Base-by-base conservation (phyloP, 495 filamentous ascomycete species). In the Neurospora pannonica region DNA sequence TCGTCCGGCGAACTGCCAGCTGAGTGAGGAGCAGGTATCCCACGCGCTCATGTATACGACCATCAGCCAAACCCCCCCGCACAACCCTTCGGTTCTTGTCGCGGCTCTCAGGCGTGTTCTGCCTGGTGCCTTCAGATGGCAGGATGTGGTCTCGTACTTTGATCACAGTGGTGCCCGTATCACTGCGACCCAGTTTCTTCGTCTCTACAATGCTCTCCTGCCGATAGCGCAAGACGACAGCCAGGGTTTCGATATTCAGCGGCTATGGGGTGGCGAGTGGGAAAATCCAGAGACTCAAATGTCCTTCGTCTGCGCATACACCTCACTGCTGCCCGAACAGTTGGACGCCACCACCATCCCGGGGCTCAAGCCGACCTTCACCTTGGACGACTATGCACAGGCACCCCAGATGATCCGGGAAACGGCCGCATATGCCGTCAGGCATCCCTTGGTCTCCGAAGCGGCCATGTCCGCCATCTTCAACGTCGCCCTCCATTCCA, bases 241-340 rank as follows among this genome's bases (percentile, higher is more conserved):
- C 28, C 73, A 80, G 3, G 74, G 74, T 24, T 82, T 89, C 78
- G 90, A 97, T 81, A 89, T 97, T 67, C 92, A 97, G 81, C 88
- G 86, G 43, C 87, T 99, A 34, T 98, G 95, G 96, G 94, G 94
- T 74, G 95, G 94, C 40, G 87, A 90, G 67, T 98, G 97, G 96
- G 88, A 92, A 70, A 87, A 97, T 71, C 88, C 90, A 24, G 89
- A 94, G 67, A 93, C 97, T 0, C 97, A 98, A 74, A 87, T 98
- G 71, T 96, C 93, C 17, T 97, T 99, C 78, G 85, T 98, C 46
- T 91, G 90, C 73, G 93, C 94, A 9, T 98, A 93, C 79, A 84
- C 93, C 0, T 90, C 90, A 2, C 83, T 92, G 69, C 85, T 84
- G 70, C 87, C 90, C 4, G 90, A 93, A 11, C 88, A 94, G 71